phyloP scores from a whole-genome alignment of 1,284 basidiomycete species.

The Boletus putidus region DNA sequence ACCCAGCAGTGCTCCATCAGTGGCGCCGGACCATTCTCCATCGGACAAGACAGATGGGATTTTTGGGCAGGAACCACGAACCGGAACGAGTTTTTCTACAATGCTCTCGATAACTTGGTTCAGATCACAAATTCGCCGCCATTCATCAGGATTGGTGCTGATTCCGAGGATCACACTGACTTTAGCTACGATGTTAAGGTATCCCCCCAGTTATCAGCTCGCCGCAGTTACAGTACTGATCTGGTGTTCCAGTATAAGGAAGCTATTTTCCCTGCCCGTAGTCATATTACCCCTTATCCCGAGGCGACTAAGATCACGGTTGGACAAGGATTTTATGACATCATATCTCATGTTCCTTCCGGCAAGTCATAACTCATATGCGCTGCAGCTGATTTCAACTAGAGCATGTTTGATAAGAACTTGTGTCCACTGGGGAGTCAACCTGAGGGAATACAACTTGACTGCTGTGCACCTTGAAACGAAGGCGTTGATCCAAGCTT shows the following conservation, averaged over 20 bases:
- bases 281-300: constrained; percentile 56
- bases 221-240: constrained; percentile 7
- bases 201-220: constrained; percentile 1
- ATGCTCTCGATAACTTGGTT: constrained; percentile 56
- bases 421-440: constrained; percentile 70
- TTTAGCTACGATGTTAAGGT: constrained; percentile 50
- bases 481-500: constrained; percentile 55
- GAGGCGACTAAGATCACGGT: constrained; percentile 59
- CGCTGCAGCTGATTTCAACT: neutral
- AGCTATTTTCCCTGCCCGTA: constrained; percentile 49
- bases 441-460: constrained; percentile 56
- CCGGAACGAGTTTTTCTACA: constrained; percentile 57
- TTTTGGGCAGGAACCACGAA: constrained; percentile 58
- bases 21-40: constrained; percentile 55
- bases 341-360: constrained; percentile 55
- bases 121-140: constrained; percentile 56
- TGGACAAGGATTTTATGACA: constrained; percentile 58
- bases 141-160: constrained; percentile 60
- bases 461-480: constrained; percentile 61
- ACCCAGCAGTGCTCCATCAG: constrained; percentile 28
- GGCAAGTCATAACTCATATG: constrained; percentile 36
- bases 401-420: constrained; percentile 41
- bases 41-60: constrained; percentile 67
- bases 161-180: constrained; percentile 63
- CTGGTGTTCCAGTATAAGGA: constrained; percentile 18